Evolutionary conservation across 495 filamentous ascomycete species (phyloP).

Genomic region (Neurospora africana): DNA sequence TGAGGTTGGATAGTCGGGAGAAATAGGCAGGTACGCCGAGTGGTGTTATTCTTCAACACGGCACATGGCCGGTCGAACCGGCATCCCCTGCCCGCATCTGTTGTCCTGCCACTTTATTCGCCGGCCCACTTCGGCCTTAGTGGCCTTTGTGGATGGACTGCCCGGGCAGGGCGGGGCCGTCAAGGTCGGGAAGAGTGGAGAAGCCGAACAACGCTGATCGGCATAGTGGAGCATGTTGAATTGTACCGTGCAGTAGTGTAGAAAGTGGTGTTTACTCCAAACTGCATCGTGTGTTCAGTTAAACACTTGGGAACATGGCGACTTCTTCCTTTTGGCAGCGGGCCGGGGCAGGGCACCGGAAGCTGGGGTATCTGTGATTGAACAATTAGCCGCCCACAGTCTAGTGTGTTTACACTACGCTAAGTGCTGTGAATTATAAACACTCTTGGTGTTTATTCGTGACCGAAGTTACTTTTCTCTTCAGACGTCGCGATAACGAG

Average conservation of each 20-base stretch:
- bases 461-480: neutral
- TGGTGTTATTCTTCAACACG: neutral
- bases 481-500: neutral
- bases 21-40: neutral
- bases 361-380: neutral
- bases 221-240: neutral
- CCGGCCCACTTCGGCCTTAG: neutral
- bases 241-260: too few species aligned
- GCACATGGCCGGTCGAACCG: neutral
- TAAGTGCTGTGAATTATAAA: neutral
- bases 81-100: neutral
- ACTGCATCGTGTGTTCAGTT: neutral
- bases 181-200: neutral
- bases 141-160: neutral
- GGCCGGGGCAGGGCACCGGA: neutral
- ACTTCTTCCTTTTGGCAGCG: neutral
- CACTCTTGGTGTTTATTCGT: neutral
- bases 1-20: neutral
- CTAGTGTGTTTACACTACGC: neutral
- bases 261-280: neutral
- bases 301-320: neutral
- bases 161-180: neutral
- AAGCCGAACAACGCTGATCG: neutral
- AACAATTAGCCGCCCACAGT: neutral
- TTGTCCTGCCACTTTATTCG: neutral